Conservation (phyloP, 2,329 filamentous ascomycete genomes). For the Ophiostoma himal-ulmi region DNA sequence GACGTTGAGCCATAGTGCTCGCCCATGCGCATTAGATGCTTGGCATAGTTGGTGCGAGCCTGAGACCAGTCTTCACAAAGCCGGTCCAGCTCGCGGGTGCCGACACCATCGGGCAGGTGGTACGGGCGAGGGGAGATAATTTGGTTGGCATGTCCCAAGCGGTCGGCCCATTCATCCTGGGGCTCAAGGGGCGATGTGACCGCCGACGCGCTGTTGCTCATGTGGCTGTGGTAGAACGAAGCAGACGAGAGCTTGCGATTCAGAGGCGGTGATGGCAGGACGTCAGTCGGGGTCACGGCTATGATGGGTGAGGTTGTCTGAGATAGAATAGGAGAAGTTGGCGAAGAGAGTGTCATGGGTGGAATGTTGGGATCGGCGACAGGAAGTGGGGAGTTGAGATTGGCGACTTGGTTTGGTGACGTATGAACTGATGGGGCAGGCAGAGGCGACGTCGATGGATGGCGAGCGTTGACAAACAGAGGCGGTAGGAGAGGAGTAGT, state of each 20-base stretch:
- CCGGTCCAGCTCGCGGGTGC: constrained; percentile 52
- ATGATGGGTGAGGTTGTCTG: constrained; percentile 3
- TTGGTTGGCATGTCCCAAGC: constrained; percentile 89
- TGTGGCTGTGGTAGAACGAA: constrained; percentile 56
- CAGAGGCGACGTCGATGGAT: constrained; percentile 35
- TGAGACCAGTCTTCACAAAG: constrained; percentile 75
- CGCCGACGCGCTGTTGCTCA: constrained; percentile 46
- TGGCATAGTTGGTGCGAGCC: constrained; percentile 79
- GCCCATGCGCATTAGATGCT: constrained; percentile 78
- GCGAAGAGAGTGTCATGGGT: constrained; percentile 17
- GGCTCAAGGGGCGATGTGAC: constrained; percentile 35
- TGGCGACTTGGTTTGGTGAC: constrained; percentile 67
- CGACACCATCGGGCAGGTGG: constrained; percentile 40
- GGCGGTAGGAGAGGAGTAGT: constrained; percentile 83
- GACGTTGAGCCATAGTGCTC: constrained; percentile 89
- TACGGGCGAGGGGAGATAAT: constrained; percentile 81
- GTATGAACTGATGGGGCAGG: constrained; percentile 50
- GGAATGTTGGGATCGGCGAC: constrained; percentile 16
- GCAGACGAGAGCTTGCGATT: constrained; percentile 71
- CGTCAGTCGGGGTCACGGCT: constrained; percentile 2
- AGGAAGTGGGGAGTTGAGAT: background rate
- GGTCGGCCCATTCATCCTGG: constrained; percentile 75
- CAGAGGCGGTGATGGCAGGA: constrained; percentile 60
- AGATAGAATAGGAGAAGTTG: background rate
- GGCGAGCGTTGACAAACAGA: constrained; percentile 53